These are phyloP conservation scores for Pyricularia sp. DNA, from an alignment of 2,329 filamentous ascomycete genomes.

Conservation along the genomic window DNA sequence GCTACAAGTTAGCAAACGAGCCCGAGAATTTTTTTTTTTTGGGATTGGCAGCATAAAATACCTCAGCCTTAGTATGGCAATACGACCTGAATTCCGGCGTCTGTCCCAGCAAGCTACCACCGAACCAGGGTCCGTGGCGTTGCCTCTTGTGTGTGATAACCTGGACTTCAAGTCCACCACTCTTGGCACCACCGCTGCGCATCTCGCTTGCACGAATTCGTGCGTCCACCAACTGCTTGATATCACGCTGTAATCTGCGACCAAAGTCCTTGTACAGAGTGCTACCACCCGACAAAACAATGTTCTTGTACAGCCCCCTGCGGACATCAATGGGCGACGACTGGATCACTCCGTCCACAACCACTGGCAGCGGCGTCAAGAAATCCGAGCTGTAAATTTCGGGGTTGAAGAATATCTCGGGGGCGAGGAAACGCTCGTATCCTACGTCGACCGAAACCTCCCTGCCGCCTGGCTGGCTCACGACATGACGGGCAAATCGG, in stretches of 20 bases:
- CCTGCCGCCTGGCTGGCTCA: constrained; percentile 73
- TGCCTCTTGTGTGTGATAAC: constrained; percentile 97
- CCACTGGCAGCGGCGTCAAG: constrained; percentile 81
- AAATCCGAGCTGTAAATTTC: constrained; percentile 99
- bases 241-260: constrained; percentile 87
- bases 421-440: constrained; percentile 94
- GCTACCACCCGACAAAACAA: constrained; percentile 91
- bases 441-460: constrained; percentile 82
- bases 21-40: not conserved
- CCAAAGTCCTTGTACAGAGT: constrained; percentile 99
- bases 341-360: constrained; percentile 95
- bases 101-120: constrained; percentile 88
- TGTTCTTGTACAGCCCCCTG: constrained; percentile 97
- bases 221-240: constrained; percentile 87
- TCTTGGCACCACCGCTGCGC: constrained; percentile 81
- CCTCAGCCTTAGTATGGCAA: constrained; percentile 83
- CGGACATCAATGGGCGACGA: constrained; percentile 95
- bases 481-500: constrained; percentile 80
- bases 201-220: constrained; percentile 87
- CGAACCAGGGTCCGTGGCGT: constrained; percentile 96
- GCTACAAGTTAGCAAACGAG: not conserved
- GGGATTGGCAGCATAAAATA: constrained; percentile 19
- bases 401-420: constrained; percentile 99
- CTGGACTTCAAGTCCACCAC: constrained; percentile 88
- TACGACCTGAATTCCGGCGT: constrained; percentile 98